Evolutionary conservation across 805 yeast species (phyloP), one percentile per base, ranked within the genome.

Genomic region (Kodamaea hsintzibuensis): DNA sequence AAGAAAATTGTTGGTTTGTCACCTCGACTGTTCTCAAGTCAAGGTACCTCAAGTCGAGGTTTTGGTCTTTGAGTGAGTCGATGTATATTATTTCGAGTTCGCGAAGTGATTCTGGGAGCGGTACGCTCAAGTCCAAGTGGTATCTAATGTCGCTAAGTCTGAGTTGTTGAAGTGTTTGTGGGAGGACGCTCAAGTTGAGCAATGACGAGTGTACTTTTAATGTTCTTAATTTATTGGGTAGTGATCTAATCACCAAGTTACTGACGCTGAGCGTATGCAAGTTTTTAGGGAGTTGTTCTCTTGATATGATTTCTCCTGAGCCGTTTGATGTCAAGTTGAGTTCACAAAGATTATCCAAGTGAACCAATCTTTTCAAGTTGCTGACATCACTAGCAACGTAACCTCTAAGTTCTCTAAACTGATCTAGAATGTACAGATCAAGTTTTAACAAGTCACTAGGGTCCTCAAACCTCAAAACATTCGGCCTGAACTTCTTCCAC

Each of bases 51-150:
- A 40, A 40, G 25, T 40, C 44, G 8, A 40, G 25, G 25, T 40
- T 40, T 13, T 40, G 44, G 18, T 40, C 44, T 10, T 19, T 17
- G 25, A 40, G 44, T 13, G 22, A 16, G 13, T 40, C 44, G 13
- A 40, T 40, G 25, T 40, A 40, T 19, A 40, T 19, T 17, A 40
- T 40, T 17, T 40, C 44, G 25, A 40, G 19, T 22, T 40, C 44
- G 25, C 44, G 44, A 25, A 40, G 44, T 16, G 44, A 40, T 16
- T 40, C 44, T 17, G 44, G 44, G 44, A 40, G 44, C 44, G 17
- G 44, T 40, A 40, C 44, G 44, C 44, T 17, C 44, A 40, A 40
- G 19, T 40, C 44, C 10, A 40, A 22, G 44, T 40, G 44, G 44
- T 40, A 40, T 22, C 44, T 40, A 12, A 40, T 40, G 18, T 40